Base-by-base conservation (phyloP, 257 asterid species). In the Solanum paucissectum region DNA sequence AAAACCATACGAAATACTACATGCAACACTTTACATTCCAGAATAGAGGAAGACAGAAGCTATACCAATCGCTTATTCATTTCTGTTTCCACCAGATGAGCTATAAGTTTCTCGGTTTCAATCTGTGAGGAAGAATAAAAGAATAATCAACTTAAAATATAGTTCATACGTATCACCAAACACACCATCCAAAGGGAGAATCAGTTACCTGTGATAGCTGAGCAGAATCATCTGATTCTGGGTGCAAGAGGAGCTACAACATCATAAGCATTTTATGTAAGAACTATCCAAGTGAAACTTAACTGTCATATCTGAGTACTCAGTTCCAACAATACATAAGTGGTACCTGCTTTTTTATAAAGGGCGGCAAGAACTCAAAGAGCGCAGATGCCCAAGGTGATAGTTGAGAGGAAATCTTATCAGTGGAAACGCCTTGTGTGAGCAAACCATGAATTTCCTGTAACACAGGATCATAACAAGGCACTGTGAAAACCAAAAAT, bases 381-480 rank as follows among this genome's bases (percentile, higher is more conserved):
- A 97, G 91, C 10, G 99, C 99, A 87, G 95, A 95, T 75, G 99
- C 98, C 99, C 99, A 97, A 29, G 99, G 99, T 72, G 99, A 96
- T 55, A 97, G 92, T 86, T 97, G 99, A 72, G 95, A 86, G 85
- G 98, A 95, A 86, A 97, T 97, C 64, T 91, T 93, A 64, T 95
- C 99, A 90, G 92, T 91, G 71, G 98, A 91, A 88, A 95, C 94
- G 83, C 98, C 98, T 91, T 95, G 93, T 90, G 90, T 92, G 84
- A 95, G 98, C 92, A 95, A 95, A 71, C 92, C 91, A 91, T 95
- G 98, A 89, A 97, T 97, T 95, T 97, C 99, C 99, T 97, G 92
- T 83, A 75, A 81, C 8, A 20, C 85, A 81, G 85, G 68, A 46
- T 49, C 20, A 29, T 9, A 81, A 81, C 25, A 81, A 81, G 42